Conservation (phyloP, 371 early-diverging fungal species). For the Saksenaea oblongispora region DNA sequence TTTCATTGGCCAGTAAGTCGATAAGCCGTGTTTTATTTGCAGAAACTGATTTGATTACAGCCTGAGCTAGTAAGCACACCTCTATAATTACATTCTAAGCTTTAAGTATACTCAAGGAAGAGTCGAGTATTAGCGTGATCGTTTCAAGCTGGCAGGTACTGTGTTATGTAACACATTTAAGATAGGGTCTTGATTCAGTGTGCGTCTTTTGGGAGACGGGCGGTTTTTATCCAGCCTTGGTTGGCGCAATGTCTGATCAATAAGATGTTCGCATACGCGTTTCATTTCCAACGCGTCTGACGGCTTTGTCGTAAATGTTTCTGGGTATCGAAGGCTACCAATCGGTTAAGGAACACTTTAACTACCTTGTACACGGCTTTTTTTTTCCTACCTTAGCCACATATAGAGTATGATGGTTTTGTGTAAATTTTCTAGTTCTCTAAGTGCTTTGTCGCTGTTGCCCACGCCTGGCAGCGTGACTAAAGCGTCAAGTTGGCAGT, state of each 20-base stretch:
- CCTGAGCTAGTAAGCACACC: too few species aligned
- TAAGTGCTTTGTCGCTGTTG: constrained; percentile 35
- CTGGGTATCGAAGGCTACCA: constrained; percentile 50
- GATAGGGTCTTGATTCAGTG: not conserved
- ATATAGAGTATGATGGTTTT: constrained; percentile 80
- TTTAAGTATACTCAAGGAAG: too few species aligned
- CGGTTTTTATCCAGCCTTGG: not conserved
- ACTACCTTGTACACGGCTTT: too few species aligned
- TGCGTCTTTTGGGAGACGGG: not conserved
- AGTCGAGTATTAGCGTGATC: not conserved
- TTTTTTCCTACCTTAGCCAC: constrained; percentile 90
- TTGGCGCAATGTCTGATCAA: constrained; percentile 41
- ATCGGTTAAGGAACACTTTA: too few species aligned
- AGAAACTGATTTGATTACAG: too few species aligned
- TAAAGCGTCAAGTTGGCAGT: constrained; percentile 47
- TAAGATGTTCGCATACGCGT: constrained; percentile 43
- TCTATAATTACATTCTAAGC: too few species aligned
- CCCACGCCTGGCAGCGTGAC: constrained; percentile 49
- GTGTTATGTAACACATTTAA: not conserved
- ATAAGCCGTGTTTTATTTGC: too few species aligned
- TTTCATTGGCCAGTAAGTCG: not conserved
- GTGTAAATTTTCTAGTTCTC: constrained; percentile 69
- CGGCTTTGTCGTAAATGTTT: constrained; percentile 33
- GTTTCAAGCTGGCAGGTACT: not conserved
- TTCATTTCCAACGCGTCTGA: constrained; percentile 38